Evolutionary conservation across 2,329 filamentous ascomycete species (phyloP), one percentile per base, ranked within the genome.

Genomic region (Penicillium sp.): DNA sequence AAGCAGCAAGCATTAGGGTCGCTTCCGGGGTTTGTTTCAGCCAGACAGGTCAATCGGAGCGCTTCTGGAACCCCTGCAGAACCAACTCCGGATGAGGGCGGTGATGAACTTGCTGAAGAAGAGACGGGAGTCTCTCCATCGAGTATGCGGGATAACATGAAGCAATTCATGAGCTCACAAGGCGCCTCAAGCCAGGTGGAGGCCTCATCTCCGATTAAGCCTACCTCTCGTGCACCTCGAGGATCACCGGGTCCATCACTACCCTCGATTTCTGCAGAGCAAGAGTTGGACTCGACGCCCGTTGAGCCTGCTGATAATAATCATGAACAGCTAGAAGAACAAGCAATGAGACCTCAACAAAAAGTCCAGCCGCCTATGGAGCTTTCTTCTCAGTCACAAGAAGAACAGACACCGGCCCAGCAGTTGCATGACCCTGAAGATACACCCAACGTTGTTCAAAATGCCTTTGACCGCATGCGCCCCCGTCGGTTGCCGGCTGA

Each of bases 381-480:
- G 18, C 53, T 42, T n/a, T 50, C 55, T 13, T 49, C 56, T 2
- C 54, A 57, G 10, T 44, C 53, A 2, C 47, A 39, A 18, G 33
- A 29, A 1, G 49, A 46, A 6, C 45, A 48, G 4, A 28, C 44
- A 13, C 42, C 35, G 12, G 52, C 28, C 12, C 46, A 51, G n/a
- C 41, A 44, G 27, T 31, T 44, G 5, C 52, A 53, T 13, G 48
- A 50, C 13, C 24, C 48, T 2, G 47, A 54, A 42, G 60, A 69
- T 50, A 71, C 69, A 2, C 68, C 72, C 13, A 77, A 77, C 38
- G 63, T 75, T 0, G 71, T 86, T 23, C 78, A 80, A 44, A 82
- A 78, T 61, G 82, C 82, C 1, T 84, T 84, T 57, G 80, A 84
- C 64, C 76, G 80, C 15, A 84, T 85, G 80, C 76, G 82, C 13